phyloP scores from a whole-genome alignment of 139 green algal genomes.

The Ulvella scutata region DNA sequence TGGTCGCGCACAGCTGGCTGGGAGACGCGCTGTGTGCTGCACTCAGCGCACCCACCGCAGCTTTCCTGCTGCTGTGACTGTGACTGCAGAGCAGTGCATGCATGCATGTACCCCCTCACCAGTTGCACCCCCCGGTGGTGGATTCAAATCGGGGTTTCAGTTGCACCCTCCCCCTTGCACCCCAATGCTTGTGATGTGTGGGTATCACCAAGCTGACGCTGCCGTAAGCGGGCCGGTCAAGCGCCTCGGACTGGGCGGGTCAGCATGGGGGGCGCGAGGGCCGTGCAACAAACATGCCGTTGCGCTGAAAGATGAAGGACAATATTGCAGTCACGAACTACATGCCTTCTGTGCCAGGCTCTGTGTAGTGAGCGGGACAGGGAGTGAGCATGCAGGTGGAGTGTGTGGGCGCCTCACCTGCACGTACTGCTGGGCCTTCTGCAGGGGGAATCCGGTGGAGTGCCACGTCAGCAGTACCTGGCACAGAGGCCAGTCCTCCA shows the following conservation, averaged over 20 bases:
- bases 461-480: constrained; percentile 88
- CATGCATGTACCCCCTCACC: no score
- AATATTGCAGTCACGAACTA: not conserved
- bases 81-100: no score
- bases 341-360: no score
- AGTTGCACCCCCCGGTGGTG: no score
- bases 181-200: no score
- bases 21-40: not conserved
- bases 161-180: no score
- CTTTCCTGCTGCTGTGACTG: no score
- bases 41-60: not conserved
- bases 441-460: constrained; percentile 84
- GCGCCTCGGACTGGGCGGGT: not conserved
- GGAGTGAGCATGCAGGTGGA: not conserved
- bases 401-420: not conserved
- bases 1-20: constrained; percentile 11
- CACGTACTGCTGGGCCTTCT: constrained; percentile 46
- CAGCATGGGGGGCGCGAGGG: not conserved
- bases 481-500: constrained; percentile 81
- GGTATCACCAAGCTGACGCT: no score
- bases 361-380: not conserved
- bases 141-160: no score
- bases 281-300: no score
- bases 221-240: no score
- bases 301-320: not conserved